These are phyloP conservation scores for Gossypium lobatum DNA, from an alignment of 441 rosid species.

Conservation along the genomic window DNA sequence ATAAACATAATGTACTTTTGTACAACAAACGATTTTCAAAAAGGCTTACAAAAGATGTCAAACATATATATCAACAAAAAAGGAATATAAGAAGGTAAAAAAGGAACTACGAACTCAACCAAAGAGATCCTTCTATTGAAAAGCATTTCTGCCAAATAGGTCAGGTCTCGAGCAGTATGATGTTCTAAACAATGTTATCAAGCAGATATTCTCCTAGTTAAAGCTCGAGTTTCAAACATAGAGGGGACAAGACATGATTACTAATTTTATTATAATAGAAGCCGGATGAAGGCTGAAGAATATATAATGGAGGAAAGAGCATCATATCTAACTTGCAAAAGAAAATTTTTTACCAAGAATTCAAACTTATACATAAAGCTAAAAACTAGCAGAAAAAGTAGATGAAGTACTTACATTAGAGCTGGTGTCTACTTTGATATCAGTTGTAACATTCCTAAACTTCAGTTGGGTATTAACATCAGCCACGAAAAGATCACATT, in stretches of 20 bases:
- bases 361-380: not conserved
- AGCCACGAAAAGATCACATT: too few species aligned
- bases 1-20: slow-evolving; percentile 9
- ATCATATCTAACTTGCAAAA: too few species aligned
- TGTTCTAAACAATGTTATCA: not conserved
- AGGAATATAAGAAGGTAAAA: not conserved
- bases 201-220: not conserved
- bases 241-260: too few species aligned
- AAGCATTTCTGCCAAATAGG: not conserved
- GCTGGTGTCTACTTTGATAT: too few species aligned
- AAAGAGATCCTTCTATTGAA: not conserved
- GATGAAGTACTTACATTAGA: too few species aligned
- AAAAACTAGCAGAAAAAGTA: not conserved
- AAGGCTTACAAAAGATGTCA: too few species aligned
- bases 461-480: too few species aligned
- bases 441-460: too few species aligned
- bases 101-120: not conserved
- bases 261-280: too few species aligned
- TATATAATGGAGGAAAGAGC: too few species aligned
- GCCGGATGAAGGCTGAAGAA: too few species aligned
- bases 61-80: not conserved
- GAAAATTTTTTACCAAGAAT: not conserved
- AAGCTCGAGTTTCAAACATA: not conserved
- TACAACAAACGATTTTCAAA: too few species aligned
- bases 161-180: not conserved